These are phyloP conservation scores for Teratosphaeria viscida DNA, from an alignment of 2,329 filamentous ascomycete genomes.

Conservation along the genomic window DNA sequence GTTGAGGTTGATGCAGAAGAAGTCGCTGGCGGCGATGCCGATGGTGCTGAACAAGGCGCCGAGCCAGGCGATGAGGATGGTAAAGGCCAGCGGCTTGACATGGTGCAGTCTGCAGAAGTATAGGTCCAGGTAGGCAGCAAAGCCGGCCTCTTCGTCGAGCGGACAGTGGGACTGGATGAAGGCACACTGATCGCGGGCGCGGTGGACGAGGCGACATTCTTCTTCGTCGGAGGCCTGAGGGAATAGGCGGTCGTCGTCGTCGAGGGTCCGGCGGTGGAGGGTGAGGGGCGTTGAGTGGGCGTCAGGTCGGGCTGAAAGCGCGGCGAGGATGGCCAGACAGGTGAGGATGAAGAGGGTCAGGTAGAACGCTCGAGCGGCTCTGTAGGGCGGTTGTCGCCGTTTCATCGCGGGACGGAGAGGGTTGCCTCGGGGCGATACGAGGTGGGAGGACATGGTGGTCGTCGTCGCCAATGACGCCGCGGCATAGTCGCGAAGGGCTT, in stretches of 20 bases:
- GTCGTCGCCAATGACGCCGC: constrained; percentile 3
- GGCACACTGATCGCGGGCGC: constrained; percentile 67
- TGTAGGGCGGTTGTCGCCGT: constrained; percentile 13
- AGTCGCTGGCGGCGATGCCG: constrained; percentile 94
- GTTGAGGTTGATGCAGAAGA: constrained; percentile 93
- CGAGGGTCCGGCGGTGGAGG: constrained; percentile 29
- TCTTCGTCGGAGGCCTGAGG: constrained; percentile 27
- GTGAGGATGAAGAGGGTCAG: constrained; percentile 30
- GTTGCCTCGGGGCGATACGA: not conserved
- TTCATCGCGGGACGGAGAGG: not conserved
- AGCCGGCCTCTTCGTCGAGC: constrained; percentile 72
- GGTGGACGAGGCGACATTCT: constrained; percentile 70
- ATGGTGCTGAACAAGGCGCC: constrained; percentile 90
- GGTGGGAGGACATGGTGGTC: not conserved
- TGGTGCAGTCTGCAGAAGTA: constrained; percentile 75
- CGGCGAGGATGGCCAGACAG: constrained; percentile 14
- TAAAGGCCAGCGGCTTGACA: constrained; percentile 67
- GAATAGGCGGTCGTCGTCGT: constrained; percentile 12
- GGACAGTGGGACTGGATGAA: constrained; percentile 74
- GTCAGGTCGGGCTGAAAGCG: constrained; percentile 10
- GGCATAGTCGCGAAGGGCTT: not conserved
- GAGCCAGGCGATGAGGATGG: constrained; percentile 70
- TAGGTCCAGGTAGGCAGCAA: constrained; percentile 76
- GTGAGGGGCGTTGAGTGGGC: constrained; percentile 38
- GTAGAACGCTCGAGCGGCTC: constrained; percentile 38